phyloP scores from a whole-genome alignment of 176 grass and related monocot genomes.

The Hordeum marinum region DNA sequence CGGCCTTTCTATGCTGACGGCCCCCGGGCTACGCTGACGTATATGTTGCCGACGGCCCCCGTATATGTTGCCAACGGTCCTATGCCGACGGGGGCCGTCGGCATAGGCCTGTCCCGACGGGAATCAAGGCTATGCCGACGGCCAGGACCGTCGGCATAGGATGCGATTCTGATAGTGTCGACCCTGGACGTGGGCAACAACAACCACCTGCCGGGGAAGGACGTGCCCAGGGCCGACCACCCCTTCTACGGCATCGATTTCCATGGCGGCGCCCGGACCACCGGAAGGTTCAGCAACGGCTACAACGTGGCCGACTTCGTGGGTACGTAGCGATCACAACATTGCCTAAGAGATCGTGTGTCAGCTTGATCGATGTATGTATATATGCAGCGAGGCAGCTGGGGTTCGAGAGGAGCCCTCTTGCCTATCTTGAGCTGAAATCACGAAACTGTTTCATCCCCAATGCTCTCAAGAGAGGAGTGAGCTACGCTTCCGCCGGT shows the following conservation, averaged over 20 bases:
- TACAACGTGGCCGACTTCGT: slow-evolving; percentile 52
- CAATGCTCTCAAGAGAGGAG: neutral
- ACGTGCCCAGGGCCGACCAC: slow-evolving; percentile 24
- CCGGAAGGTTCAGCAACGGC: slow-evolving; percentile 63
- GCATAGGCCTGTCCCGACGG: no score
- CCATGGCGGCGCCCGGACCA: slow-evolving; percentile 21
- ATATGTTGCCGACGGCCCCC: no score
- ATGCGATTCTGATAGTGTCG: no score
- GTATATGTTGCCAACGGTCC: no score
- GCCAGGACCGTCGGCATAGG: no score
- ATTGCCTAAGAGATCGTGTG: neutral
- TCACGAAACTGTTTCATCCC: neutral
- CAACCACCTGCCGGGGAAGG: slow-evolving; percentile 22
- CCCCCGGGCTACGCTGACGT: no score
- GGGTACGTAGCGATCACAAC: neutral
- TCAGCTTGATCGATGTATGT: neutral
- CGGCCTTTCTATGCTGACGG: no score
- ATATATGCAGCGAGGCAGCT: slow-evolving; percentile 18
- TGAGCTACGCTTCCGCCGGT: slow-evolving; percentile 50
- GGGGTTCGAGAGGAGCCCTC: slow-evolving; percentile 42
- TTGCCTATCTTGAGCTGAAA: slow-evolving; percentile 21
- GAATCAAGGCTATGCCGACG: no score
- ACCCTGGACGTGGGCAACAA: slow-evolving; percentile 57
- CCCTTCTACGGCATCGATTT: slow-evolving; percentile 40
- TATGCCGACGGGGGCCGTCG: no score